phyloP scores from a whole-genome alignment of 495 filamentous ascomycete species.

The Cercophora samala region DNA sequence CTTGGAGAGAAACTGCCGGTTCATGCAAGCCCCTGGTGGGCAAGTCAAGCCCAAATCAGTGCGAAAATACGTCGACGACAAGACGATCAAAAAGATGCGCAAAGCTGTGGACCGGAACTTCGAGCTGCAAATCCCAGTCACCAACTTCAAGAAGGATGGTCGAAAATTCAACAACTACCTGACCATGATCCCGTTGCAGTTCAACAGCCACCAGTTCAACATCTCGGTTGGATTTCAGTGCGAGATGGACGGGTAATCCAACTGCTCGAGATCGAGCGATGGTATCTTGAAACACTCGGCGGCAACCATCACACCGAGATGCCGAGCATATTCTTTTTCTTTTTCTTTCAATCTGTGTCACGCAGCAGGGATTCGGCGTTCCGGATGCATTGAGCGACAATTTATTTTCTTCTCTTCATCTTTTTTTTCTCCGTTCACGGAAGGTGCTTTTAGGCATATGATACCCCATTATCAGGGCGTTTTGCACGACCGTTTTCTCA shows the following conservation, averaged over 20 bases:
- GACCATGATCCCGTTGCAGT: conserved; percentile 43
- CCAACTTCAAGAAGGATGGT: conserved; percentile 51
- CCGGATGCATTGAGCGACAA: conserved; percentile 6
- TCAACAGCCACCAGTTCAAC: conserved; percentile 6
- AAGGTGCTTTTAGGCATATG: conserved; percentile 7
- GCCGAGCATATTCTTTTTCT: neutral
- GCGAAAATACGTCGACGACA: conserved; percentile 37
- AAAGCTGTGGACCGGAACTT: conserved; percentile 36
- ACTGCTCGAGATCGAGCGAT: neutral
- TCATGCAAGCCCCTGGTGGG: conserved; percentile 46
- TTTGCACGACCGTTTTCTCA: neutral
- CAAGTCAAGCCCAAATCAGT: conserved; percentile 29
- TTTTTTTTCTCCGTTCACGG: neutral
- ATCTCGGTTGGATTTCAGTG: conserved; percentile 7
- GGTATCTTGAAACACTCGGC: neutral
- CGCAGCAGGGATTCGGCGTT: neutral
- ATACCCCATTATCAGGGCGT: neutral
- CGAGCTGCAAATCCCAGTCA: conserved; percentile 44
- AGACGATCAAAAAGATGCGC: conserved; percentile 38
- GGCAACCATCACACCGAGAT: neutral
- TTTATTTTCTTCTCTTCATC: neutral
- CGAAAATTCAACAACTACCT: conserved; percentile 45
- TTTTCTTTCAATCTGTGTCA: neutral
- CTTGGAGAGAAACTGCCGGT: conserved; percentile 51
- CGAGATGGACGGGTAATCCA: conserved; percentile 1